A percentile compares a stretch with the other conserved stretches of the same genome.
Evolutionary conservation across 1,284 basidiomycete genomes (phyloP).

Genomic region (Boletus nobilissimus): DNA sequence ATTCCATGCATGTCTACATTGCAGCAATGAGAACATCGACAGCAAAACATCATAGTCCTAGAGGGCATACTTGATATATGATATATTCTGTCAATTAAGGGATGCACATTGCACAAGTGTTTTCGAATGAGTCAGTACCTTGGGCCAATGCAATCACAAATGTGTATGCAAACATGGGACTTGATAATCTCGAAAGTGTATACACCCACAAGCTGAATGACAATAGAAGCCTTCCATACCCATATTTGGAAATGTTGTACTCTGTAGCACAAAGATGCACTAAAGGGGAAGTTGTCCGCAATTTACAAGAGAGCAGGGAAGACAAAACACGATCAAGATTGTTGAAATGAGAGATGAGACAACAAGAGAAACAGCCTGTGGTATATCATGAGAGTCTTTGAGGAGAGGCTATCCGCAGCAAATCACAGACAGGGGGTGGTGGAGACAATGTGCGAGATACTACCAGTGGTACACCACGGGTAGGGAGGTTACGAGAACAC

Average conservation of each 20-base stretch:
- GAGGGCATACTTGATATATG: slow-evolving; percentile 1
- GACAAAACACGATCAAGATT: not conserved
- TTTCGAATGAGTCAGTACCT: not conserved
- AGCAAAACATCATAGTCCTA: not conserved
- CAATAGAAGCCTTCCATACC: not conserved
- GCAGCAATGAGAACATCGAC: not conserved
- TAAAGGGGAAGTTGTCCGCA: not conserved
- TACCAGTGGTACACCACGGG: not conserved
- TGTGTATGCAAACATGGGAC: not conserved
- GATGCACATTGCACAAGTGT: not conserved
- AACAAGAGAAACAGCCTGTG: not conserved
- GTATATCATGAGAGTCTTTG: not conserved
- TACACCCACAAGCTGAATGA: not conserved
- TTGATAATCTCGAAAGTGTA: not conserved
- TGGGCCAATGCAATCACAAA: not conserved
- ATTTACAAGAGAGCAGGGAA: not conserved
- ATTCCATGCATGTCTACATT: not conserved
- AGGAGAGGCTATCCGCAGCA: no score
- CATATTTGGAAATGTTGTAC: not conserved
- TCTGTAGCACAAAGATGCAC: not conserved
- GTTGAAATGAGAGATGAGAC: not conserved
- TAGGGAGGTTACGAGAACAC: not conserved
- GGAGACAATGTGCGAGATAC: not conserved
- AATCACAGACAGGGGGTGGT: not conserved
- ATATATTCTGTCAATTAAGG: not conserved